Conservation (phyloP, 2,329 filamentous ascomycete genomes). For the Venturiaceae sp. region DNA sequence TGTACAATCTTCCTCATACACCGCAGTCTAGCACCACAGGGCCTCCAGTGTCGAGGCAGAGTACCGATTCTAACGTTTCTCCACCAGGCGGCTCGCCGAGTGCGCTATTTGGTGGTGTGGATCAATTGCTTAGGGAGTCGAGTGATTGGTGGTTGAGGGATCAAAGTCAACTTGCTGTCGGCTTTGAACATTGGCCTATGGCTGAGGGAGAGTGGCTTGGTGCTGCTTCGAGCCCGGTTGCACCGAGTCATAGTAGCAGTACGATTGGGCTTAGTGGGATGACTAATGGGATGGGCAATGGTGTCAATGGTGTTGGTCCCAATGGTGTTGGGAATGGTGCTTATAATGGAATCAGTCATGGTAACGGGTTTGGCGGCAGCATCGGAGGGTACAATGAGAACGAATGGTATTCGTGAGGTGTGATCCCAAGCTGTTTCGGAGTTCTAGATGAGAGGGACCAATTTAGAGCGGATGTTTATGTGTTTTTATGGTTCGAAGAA, state of each 20-base stretch:
- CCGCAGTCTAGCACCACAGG: slow-evolving; percentile 5
- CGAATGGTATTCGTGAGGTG: slow-evolving; percentile 29
- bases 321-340: slow-evolving; percentile 18
- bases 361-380: slow-evolving; percentile 8
- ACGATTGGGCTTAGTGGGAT: slow-evolving; percentile 3
- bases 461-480: no score
- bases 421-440: no score
- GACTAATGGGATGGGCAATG: slow-evolving; percentile 6
- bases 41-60: slow-evolving; percentile 11
- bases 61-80: slow-evolving; percentile 12
- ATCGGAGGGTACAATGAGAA: slow-evolving; percentile 25
- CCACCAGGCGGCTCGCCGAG: slow-evolving; percentile 31
- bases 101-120: slow-evolving; percentile 49
- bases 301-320: neutral
- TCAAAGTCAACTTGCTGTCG: slow-evolving; percentile 49
- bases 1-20: slow-evolving; percentile 7
- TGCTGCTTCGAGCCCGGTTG: slow-evolving; percentile 6
- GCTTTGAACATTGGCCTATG: slow-evolving; percentile 50
- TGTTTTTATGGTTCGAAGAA: neutral
- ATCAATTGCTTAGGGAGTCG: slow-evolving; percentile 51
- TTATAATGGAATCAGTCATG: slow-evolving; percentile 7
- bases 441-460: no score
- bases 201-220: slow-evolving; percentile 4
- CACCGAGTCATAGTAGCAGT: slow-evolving; percentile 2
- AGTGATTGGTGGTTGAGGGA: slow-evolving; percentile 55